These are phyloP conservation scores for Lojkania enalia DNA, from an alignment of 2,329 filamentous ascomycete species.

Conservation along the genomic window DNA sequence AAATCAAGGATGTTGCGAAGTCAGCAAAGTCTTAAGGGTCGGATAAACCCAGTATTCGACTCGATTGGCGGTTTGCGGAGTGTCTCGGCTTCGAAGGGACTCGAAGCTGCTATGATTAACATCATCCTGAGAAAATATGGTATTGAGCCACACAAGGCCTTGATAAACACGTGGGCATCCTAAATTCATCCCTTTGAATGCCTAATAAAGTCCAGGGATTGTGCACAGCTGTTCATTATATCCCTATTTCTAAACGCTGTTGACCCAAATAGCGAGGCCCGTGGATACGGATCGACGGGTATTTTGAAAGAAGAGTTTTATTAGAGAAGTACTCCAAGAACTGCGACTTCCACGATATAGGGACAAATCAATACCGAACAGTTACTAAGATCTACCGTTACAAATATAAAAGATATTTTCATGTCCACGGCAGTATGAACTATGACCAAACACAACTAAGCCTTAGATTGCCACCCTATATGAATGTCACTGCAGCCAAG, in stretches of 20 bases:
- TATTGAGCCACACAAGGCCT: conserved; percentile 43
- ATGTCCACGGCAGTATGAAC: conserved; percentile 54
- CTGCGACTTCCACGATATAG: conserved; percentile 27
- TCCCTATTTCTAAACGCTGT: conserved; percentile 43
- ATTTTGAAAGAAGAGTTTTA: conserved; percentile 18
- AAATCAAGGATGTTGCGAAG: conserved; percentile 41
- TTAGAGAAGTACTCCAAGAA: conserved; percentile 32
- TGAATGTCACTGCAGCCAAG: conserved; percentile 29
- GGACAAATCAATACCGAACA: conserved; percentile 28
- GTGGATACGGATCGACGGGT: conserved; percentile 15
- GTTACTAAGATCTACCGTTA: conserved; percentile 54
- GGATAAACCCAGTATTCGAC: conserved; percentile 52
- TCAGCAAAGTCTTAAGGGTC: conserved; percentile 50
- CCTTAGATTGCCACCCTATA: conserved; percentile 40
- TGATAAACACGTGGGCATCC: conserved; percentile 51
- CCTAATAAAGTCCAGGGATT: conserved; percentile 34
- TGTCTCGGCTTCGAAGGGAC: conserved; percentile 53
- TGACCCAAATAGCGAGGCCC: conserved; percentile 34
- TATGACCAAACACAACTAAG: conserved; percentile 48
- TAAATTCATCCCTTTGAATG: not conserved
- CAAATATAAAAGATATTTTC: conserved; percentile 52
- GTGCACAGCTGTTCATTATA: conserved; percentile 52
- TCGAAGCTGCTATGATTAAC: conserved; percentile 54
- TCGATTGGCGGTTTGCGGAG: conserved; percentile 62
- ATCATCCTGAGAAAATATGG: conserved; percentile 54